Base-by-base conservation (phyloP, 306 rosid species). In the Glycine latifolia region DNA sequence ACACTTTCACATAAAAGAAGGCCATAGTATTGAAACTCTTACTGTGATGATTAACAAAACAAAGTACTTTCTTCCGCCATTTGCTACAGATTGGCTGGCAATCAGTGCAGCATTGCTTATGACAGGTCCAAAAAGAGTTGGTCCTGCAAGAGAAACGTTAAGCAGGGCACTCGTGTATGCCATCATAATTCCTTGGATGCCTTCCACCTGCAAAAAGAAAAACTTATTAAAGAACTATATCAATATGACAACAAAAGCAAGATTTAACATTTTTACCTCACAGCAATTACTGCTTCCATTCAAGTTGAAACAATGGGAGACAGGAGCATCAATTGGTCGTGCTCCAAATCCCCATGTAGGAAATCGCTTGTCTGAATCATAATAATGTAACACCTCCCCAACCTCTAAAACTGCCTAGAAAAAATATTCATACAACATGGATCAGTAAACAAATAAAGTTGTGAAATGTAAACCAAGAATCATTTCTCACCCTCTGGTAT, bases 301-400 rank as follows among this genome's bases (percentile, higher is more conserved):
- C 87, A 96, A 83, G 88, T 92, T 93, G 92, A 96, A 96, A 91
- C 99, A 96, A 86, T 96, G 99, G 75, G 97, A 92, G 43, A 96
- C 99, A 26, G 99, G 99, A 75, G 98, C 99, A 43, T 96, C 99
- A 82, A 96, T 96, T 63, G 99, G 99, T 33, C 99, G 94, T 50
- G 99, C 99, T 78, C 99, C 99, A 88, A 96, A 96, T 76, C 99
- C 99, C 99, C 99, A 96, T 0, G 99, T 95, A 61, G 98, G 99
- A 88, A 92, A 94, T 84, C 92, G 93, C 77, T 90, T 96, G 87
- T 94, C 97, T 53, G 97, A 68, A 83, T 96, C 98, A 87, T 96
- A 94, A 87, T 94, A 94, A 84, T 96, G 97, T 76, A 96, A 75
- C 82, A 96, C 97, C 84, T 94, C 99, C 59, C 94, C 95, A 67